Conservation (phyloP, 495 filamentous ascomycete genomes). For the Podospora pseudopauciseta region DNA sequence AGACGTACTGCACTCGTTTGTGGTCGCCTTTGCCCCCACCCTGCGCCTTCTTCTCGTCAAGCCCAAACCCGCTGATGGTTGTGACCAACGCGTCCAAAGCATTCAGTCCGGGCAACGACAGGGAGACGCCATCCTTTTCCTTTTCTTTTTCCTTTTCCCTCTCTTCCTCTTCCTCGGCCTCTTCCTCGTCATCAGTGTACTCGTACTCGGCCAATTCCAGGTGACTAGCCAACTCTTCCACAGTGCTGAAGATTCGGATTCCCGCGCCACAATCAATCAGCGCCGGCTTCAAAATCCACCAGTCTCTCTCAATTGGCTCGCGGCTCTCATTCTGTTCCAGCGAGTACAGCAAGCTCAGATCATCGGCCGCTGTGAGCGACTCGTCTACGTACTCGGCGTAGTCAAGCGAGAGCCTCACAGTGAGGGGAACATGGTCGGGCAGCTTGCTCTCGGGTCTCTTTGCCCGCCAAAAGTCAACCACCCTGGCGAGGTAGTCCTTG, state of each 20-base stretch:
- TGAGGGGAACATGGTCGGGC: slow-evolving; percentile 53
- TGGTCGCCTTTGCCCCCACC: not conserved
- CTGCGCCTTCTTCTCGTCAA: slow-evolving; percentile 1
- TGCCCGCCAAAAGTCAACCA: slow-evolving; percentile 31
- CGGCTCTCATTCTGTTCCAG: slow-evolving; percentile 51
- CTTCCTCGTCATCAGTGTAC: slow-evolving; percentile 17
- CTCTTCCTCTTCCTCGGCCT: slow-evolving; percentile 14
- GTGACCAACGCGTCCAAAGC: slow-evolving; percentile 12
- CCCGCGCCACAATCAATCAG: slow-evolving; percentile 81
- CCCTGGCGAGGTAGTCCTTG: slow-evolving; percentile 24
- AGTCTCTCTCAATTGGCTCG: slow-evolving; percentile 53
- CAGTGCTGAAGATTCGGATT: slow-evolving; percentile 67
- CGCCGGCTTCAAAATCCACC: slow-evolving; percentile 81
- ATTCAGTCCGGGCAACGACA: slow-evolving; percentile 15
- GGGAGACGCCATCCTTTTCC: slow-evolving; percentile 6
- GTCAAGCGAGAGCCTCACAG: slow-evolving; percentile 71
- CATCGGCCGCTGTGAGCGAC: slow-evolving; percentile 67
- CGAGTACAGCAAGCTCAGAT: slow-evolving; percentile 55
- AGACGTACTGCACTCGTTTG: slow-evolving; percentile 20
- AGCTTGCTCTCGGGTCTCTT: slow-evolving; percentile 63
- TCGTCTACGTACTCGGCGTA: slow-evolving; percentile 81
- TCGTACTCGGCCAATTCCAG: slow-evolving; percentile 63
- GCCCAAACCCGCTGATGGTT: not conserved
- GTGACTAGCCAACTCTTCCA: slow-evolving; percentile 61
- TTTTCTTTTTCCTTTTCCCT: slow-evolving; percentile 8